These are phyloP conservation scores for Bruguiera sexangula DNA, from an alignment of 345 rosid species.

Conservation along the genomic window DNA sequence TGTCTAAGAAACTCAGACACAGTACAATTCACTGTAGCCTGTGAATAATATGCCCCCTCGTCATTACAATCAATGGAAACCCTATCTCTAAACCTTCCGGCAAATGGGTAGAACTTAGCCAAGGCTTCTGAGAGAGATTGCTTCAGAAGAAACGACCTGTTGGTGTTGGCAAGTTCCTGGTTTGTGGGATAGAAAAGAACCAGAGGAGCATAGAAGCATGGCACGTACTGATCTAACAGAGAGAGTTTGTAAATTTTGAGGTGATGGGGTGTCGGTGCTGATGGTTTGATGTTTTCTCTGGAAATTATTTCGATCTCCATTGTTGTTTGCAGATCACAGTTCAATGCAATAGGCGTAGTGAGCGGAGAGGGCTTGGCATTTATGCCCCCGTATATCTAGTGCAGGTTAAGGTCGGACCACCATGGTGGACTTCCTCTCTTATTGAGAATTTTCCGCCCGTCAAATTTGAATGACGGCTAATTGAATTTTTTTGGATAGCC, in stretches of 20 bases:
- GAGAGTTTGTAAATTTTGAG: conserved; percentile 17
- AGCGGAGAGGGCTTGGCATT: too few relatives aligned
- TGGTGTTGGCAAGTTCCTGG: not conserved
- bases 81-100: conserved; percentile 18
- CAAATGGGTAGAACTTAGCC: conserved; percentile 21
- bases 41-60: conserved; percentile 17
- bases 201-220: conserved; percentile 6
- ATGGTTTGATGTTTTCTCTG: conserved; percentile 11
- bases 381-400: too few relatives aligned
- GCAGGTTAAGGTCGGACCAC: too few relatives aligned
- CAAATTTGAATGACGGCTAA: too few relatives aligned
- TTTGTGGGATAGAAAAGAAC: conserved; percentile 3
- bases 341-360: too few relatives aligned
- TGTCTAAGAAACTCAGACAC: conserved; percentile 13
- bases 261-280: conserved; percentile 6
- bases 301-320: conserved; percentile 17
- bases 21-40: not conserved
- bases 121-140: conserved; percentile 19
- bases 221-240: conserved; percentile 8
- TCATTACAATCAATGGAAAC: conserved; percentile 23
- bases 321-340: too few relatives aligned
- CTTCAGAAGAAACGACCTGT: conserved; percentile 9
- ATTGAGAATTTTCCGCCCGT: too few relatives aligned
- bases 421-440: too few relatives aligned
- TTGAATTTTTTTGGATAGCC: too few relatives aligned